Conservation (phyloP, 148 eudicot species). For the Euryodendron excelsum region DNA sequence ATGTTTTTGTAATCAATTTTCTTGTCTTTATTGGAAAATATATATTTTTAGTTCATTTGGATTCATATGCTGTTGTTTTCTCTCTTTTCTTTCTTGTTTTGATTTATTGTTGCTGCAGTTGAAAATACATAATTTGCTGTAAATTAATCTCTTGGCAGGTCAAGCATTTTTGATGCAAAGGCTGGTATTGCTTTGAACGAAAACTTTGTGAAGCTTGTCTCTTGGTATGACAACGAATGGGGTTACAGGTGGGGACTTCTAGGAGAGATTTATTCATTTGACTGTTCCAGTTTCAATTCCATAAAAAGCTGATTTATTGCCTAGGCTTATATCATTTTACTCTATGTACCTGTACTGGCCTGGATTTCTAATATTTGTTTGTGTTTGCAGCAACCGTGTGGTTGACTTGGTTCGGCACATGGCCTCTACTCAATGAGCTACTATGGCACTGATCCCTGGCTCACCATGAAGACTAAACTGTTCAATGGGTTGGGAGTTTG, state of each 20-base stretch:
- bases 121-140: neutral
- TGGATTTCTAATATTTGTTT: neutral
- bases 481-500: neutral
- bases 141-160: slow-evolving; percentile 33
- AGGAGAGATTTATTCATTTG: neutral
- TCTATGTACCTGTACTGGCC: no score
- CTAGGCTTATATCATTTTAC: no score
- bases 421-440: slow-evolving; percentile 18
- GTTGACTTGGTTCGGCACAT: slow-evolving; percentile 61
- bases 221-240: slow-evolving; percentile 80
- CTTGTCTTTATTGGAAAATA: neutral
- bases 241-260: slow-evolving; percentile 59
- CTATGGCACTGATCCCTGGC: neutral
- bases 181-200: slow-evolving; percentile 69
- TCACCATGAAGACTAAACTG: neutral
- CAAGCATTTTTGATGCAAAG: slow-evolving; percentile 71
- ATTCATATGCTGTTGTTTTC: neutral
- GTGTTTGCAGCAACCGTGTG: slow-evolving; percentile 57
- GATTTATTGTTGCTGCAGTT: neutral
- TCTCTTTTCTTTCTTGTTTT: neutral
- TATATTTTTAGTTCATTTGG: neutral
- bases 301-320: neutral
- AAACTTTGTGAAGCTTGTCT: slow-evolving; percentile 63
- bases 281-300: neutral
- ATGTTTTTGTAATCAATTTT: neutral